phyloP scores from a whole-genome alignment of 805 yeast genomes.

The Yarrowia sp. region DNA sequence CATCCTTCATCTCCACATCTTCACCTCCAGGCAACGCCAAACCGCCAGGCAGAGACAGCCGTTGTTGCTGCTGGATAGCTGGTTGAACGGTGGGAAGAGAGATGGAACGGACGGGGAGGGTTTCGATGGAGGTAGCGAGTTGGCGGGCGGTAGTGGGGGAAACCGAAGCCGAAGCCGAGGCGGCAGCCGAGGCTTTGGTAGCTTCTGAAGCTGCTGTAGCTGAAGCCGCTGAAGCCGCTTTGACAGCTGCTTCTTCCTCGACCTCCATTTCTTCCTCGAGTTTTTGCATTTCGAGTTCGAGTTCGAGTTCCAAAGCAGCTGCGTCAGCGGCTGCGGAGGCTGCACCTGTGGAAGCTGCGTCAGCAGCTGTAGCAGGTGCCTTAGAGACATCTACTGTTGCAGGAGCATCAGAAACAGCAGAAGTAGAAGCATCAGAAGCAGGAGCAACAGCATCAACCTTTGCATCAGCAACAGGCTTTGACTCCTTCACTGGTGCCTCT shows the following conservation, averaged over 20 bases:
- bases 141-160: neutral
- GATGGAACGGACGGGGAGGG: constrained; percentile 12
- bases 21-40: neutral
- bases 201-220: neutral
- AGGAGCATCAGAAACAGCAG: neutral
- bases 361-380: neutral
- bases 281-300: constrained; percentile 17
- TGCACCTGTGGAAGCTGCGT: neutral
- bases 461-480: neutral
- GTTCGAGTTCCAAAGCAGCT: constrained; percentile 6
- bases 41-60: neutral
- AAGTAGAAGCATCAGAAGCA: neutral
- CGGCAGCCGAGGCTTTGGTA: neutral
- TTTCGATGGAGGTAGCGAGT: neutral
- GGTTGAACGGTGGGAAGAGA: neutral
- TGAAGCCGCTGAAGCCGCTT: neutral
- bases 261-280: constrained; percentile 27
- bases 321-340: neutral
- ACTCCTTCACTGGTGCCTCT: neutral
- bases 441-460: neutral
- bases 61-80: neutral
- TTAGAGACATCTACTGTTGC: neutral
- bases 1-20: constrained; percentile 8
- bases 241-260: constrained; percentile 9
- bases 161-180: no score